Evolutionary conservation across 257 asterid species (phyloP).

Genomic region (Solanum etuberosum): DNA sequence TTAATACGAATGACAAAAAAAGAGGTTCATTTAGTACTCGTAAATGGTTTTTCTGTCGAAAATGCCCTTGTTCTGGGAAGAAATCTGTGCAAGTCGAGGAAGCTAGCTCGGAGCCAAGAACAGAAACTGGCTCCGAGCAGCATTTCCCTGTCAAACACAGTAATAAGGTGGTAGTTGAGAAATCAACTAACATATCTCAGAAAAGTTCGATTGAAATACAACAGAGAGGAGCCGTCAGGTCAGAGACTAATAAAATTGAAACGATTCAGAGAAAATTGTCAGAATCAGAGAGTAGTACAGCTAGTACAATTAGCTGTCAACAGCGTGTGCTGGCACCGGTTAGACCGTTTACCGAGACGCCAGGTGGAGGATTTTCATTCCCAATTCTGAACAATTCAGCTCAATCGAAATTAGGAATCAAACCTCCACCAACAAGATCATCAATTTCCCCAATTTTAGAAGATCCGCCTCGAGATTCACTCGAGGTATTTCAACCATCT

Average conservation of each 20-base stretch:
- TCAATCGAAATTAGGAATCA: conserved; percentile 3
- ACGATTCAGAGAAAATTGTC: conserved; percentile 1
- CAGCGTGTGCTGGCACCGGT: conserved; percentile 43
- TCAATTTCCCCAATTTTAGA: conserved; percentile 7
- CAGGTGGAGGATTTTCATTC: conserved; percentile 42
- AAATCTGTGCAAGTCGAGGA: conserved; percentile 56
- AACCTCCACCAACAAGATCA: conserved; percentile 1
- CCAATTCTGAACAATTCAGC: conserved; percentile 37
- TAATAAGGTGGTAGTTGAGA: neutral
- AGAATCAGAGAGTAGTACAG: conserved; percentile 4
- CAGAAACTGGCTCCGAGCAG: neutral
- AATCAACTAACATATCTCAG: conserved; percentile 1
- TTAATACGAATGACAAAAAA: conserved; percentile 10
- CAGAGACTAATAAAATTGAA: neutral
- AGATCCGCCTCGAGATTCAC: conserved; percentile 54
- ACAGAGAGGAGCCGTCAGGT: neutral
- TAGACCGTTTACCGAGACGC: conserved; percentile 15
- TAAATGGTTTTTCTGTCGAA: conserved; percentile 48
- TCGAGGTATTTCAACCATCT: conserved; percentile 63
- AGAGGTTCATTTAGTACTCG: conserved; percentile 4
- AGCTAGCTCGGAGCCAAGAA: neutral
- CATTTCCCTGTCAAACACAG: neutral
- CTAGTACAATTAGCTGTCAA: conserved; percentile 18
- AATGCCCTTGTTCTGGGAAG: conserved; percentile 66
- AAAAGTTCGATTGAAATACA: conserved; percentile 8